Evolutionary conservation across 164 flowering plant genomes (phyloP).

Genomic region (Berberis vulgaris): DNA sequence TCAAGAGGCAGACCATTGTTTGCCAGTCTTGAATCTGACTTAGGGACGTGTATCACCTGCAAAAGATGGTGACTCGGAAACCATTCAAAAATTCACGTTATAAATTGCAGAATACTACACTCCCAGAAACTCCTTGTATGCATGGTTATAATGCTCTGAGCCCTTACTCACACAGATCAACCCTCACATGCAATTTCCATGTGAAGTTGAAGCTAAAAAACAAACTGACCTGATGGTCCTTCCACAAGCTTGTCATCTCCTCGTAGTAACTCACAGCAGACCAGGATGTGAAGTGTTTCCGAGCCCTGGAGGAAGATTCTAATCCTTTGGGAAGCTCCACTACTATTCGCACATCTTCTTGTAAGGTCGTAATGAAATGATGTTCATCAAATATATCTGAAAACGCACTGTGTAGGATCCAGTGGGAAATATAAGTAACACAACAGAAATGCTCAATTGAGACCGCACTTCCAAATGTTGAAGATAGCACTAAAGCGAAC

Average conservation of each 20-base stretch:
- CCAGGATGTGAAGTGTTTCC: slow-evolving; percentile 94
- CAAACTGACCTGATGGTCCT: slow-evolving; percentile 52
- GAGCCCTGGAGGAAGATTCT: slow-evolving; percentile 61
- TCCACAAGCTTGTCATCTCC: slow-evolving; percentile 68
- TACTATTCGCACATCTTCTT: slow-evolving; percentile 60
- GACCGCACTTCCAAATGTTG: not conserved
- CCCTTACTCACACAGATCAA: no score
- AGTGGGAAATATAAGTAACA: slow-evolving; percentile 2
- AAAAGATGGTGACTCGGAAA: not conserved
- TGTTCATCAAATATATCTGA: slow-evolving; percentile 81
- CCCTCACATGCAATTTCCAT: not conserved
- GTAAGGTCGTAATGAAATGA: slow-evolving; percentile 68
- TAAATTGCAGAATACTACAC: not conserved
- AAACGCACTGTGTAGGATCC: slow-evolving; percentile 44
- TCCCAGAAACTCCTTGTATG: no score
- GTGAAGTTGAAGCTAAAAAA: not conserved
- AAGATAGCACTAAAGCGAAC: slow-evolving; percentile 23
- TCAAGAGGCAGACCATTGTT: slow-evolving; percentile 91
- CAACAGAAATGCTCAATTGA: not conserved
- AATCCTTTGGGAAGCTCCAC: slow-evolving; percentile 81
- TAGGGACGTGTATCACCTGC: slow-evolving; percentile 89
- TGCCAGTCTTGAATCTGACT: slow-evolving; percentile 92
- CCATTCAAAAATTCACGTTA: not conserved
- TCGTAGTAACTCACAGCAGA: slow-evolving; percentile 68
- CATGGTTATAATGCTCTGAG: no score